Evolutionary conservation across 805 yeast species (phyloP).

Genomic region (Suhomyces sp.): DNA sequence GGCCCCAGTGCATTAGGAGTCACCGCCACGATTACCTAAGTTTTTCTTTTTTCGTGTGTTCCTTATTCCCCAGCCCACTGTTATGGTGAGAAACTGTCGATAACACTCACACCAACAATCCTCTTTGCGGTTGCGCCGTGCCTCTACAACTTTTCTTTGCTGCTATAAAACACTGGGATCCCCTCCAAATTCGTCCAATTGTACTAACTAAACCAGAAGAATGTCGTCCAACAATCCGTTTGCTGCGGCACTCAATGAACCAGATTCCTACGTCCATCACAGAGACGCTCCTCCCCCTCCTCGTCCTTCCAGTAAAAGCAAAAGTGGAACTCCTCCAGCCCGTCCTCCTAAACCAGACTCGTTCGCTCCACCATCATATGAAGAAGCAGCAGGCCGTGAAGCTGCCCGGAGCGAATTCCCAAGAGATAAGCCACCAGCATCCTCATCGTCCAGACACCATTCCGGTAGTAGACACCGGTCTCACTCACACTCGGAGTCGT

Average conservation of each 20-base stretch:
- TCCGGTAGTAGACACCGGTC: conserved; percentile 23
- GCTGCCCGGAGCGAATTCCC: conserved; percentile 48
- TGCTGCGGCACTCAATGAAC: conserved; percentile 45
- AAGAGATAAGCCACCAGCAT: conserved; percentile 44
- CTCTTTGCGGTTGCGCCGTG: no score
- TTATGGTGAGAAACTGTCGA: no score
- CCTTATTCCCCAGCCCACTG: no score
- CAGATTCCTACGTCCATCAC: conserved; percentile 37
- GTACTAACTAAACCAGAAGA: conserved; percentile 16
- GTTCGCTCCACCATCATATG: conserved; percentile 63
- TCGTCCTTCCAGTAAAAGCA: conserved; percentile 19
- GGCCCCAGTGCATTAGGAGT: no score
- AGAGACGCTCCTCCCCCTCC: conserved; percentile 38
- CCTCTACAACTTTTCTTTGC: no score
- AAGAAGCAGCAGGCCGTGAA: conserved; percentile 61
- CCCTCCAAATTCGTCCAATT: not conserved
- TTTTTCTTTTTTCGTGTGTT: no score
- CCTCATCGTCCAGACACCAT: conserved; percentile 18
- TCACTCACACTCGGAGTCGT: conserved; percentile 16
- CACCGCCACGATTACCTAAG: no score
- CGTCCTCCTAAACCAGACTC: conserved; percentile 18
- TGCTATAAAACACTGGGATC: not conserved
- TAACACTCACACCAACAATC: no score
- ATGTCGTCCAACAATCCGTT: conserved; percentile 56
- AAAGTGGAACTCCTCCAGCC: conserved; percentile 16